phyloP scores from a whole-genome alignment of 2,329 filamentous ascomycete genomes.

The Clonostachys chloroleuca region DNA sequence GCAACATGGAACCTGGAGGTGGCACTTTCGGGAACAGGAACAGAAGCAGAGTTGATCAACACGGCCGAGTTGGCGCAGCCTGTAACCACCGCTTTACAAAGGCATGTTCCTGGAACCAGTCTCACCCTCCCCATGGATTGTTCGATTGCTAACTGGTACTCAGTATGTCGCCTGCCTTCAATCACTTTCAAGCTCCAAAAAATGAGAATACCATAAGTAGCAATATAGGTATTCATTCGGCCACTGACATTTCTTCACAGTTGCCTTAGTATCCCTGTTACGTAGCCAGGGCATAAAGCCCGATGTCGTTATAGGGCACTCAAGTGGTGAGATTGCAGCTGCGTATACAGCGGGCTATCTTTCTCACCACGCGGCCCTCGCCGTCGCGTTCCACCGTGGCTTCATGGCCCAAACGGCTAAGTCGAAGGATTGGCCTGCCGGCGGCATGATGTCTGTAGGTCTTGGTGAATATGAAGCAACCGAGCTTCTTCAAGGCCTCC shows the following conservation, averaged over 20 bases:
- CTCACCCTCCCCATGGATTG: too few relatives aligned
- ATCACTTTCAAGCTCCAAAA: too few relatives aligned
- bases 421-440: conserved; percentile 10
- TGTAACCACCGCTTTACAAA: neutral
- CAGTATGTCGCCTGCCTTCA: too few relatives aligned
- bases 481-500: conserved; percentile 20
- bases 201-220: too few relatives aligned
- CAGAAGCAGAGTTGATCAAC: too few relatives aligned
- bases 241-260: conserved; percentile 4
- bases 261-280: conserved; percentile 28
- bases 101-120: too few relatives aligned
- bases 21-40: too few relatives aligned
- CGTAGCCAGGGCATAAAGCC: conserved; percentile 16
- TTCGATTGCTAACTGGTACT: too few relatives aligned
- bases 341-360: conserved; percentile 20
- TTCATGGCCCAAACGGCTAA: conserved; percentile 6
- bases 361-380: conserved; percentile 8
- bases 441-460: conserved; percentile 31
- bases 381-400: conserved; percentile 2
- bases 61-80: neutral
- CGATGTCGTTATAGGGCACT: conserved; percentile 25
- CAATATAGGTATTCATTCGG: too few relatives aligned
- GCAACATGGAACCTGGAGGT: neutral
- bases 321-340: conserved; percentile 31
- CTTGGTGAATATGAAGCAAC: conserved; percentile 1